Conservation (phyloP, 2,329 filamentous ascomycete species). For the Beauveria sp. region DNA sequence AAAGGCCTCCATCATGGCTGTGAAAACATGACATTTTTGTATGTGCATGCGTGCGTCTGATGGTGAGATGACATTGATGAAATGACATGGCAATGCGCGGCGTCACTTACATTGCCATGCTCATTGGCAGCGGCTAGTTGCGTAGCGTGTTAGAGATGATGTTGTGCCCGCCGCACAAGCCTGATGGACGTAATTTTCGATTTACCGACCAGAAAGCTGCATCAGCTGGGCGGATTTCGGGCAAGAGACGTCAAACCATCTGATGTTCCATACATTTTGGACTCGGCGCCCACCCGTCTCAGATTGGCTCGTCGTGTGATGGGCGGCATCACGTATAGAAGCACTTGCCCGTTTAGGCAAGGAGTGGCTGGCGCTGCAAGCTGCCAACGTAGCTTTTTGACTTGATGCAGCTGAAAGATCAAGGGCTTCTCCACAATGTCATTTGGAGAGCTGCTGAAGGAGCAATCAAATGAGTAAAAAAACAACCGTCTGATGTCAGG, state of each 20-base stretch:
- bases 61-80: background rate
- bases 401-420: conserved; percentile 1
- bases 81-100: background rate
- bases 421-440: background rate
- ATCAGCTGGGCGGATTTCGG: background rate
- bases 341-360: conserved; percentile 6
- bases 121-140: background rate
- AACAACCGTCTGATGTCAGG: background rate
- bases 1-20: background rate
- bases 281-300: background rate
- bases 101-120: background rate
- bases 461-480: background rate
- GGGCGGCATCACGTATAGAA: background rate
- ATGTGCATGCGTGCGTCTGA: background rate
- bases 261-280: background rate
- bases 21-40: conserved; percentile 3
- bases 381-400: background rate
- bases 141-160: background rate
- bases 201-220: background rate
- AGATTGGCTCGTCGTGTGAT: conserved; percentile 1
- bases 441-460: background rate
- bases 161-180: background rate
- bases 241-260: background rate
- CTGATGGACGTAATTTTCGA: no score
- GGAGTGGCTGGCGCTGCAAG: background rate